Percentiles rank a stretch among this genome's conserved stretches.
Conservation (phyloP, 2,329 filamentous ascomycete species). For the Fusarium sp. region DNA sequence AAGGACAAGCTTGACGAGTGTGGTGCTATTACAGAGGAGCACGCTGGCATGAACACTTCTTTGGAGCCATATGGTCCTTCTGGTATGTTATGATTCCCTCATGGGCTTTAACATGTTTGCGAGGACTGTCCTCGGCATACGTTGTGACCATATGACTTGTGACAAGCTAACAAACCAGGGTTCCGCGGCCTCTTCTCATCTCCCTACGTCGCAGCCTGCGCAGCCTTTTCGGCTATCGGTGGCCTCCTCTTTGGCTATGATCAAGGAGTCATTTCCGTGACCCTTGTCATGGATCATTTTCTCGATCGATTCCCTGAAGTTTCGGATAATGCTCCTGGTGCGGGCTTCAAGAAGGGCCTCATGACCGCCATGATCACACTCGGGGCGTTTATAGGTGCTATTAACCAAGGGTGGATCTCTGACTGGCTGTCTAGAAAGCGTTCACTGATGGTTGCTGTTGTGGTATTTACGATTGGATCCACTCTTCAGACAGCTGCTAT, state of each 20-base stretch:
- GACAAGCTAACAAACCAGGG: slow-evolving; percentile 28
- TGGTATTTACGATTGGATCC: slow-evolving; percentile 55
- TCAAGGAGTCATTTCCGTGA: slow-evolving; percentile 56
- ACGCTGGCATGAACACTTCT: not conserved
- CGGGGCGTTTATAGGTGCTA: slow-evolving; percentile 60
- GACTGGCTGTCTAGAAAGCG: slow-evolving; percentile 50
- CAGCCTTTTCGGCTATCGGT: slow-evolving; percentile 52
- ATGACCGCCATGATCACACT: slow-evolving; percentile 63
- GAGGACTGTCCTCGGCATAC: no score
- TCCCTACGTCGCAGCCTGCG: slow-evolving; percentile 50
- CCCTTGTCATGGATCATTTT: slow-evolving; percentile 53
- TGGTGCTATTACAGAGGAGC: not conserved
- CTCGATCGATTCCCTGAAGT: slow-evolving; percentile 50
- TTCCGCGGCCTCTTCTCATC: slow-evolving; percentile 49
- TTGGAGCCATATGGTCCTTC: slow-evolving; percentile 17
- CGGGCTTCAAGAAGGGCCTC: slow-evolving; percentile 55
- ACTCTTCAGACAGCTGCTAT: slow-evolving; percentile 57
- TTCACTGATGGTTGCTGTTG: slow-evolving; percentile 50
- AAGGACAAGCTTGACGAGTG: slow-evolving; percentile 16
- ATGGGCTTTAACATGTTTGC: no score
- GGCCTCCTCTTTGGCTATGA: slow-evolving; percentile 55
- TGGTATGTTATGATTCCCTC: not conserved
- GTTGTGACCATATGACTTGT: not conserved
- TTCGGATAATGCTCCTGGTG: slow-evolving; percentile 50
- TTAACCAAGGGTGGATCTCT: slow-evolving; percentile 55